Evolutionary conservation across 2,329 filamentous ascomycete species (phyloP).

Genomic region (Fusarium sp.): DNA sequence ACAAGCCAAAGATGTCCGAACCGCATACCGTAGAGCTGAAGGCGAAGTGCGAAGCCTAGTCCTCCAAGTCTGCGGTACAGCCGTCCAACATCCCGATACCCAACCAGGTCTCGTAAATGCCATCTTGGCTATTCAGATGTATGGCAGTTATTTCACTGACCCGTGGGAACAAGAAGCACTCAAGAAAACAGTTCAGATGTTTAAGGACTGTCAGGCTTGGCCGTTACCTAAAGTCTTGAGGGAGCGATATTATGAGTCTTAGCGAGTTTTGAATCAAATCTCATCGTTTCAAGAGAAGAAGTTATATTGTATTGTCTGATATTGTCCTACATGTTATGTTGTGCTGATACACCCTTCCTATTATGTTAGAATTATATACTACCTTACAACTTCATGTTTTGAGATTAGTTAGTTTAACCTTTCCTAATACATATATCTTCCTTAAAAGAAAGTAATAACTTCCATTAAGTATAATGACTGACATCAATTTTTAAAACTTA

Average conservation of each 20-base stretch:
- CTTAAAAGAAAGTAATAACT: not conserved
- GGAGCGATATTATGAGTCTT: not conserved
- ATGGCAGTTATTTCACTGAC: slow-evolving; percentile 34
- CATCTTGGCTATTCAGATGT: slow-evolving; percentile 25
- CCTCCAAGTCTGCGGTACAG: slow-evolving; percentile 30
- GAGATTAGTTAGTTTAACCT: fast-evolving
- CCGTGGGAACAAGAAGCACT: slow-evolving; percentile 34
- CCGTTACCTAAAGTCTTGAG: slow-evolving; percentile 22
- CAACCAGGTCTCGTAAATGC: slow-evolving; percentile 32
- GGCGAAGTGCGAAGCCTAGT: slow-evolving; percentile 20
- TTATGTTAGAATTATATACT: no score
- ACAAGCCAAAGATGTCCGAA: not conserved
- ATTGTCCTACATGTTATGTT: not conserved
- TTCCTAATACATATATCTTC: fast-evolving
- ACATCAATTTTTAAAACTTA: fast-evolving
- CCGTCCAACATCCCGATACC: slow-evolving; percentile 20
- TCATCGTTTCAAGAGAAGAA: not conserved
- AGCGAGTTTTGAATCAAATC: not conserved
- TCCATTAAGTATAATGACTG: fast-evolving
- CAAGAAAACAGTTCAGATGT: slow-evolving; percentile 27
- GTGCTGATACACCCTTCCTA: not conserved
- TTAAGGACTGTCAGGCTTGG: slow-evolving; percentile 31
- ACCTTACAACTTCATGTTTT: no score
- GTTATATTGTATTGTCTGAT: not conserved
- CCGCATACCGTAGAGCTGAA: slow-evolving; percentile 27